phyloP scores from a whole-genome alignment of 345 rosid species.

The Acer saccharum region DNA sequence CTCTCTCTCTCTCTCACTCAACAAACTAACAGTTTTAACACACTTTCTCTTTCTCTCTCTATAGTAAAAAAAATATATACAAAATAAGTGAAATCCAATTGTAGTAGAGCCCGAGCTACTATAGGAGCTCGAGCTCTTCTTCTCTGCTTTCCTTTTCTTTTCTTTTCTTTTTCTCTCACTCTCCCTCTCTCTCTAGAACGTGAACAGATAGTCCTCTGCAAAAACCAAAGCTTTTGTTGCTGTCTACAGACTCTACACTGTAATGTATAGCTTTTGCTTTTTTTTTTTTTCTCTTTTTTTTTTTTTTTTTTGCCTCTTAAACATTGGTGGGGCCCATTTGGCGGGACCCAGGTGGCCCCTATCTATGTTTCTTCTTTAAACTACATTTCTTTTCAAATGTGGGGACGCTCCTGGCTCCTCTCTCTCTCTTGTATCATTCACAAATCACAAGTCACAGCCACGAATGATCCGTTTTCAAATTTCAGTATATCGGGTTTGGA shows the following conservation, averaged over 20 bases:
- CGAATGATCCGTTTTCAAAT: neutral
- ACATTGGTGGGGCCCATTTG: constrained; percentile 19
- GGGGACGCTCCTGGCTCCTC: constrained; percentile 18
- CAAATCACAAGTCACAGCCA: neutral
- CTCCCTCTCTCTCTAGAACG: neutral
- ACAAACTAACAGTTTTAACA: neutral
- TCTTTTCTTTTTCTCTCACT: neutral
- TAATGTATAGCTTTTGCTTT: constrained; percentile 35
- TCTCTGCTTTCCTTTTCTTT: neutral
- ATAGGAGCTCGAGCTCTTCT: constrained; percentile 24
- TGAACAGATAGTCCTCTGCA: constrained; percentile 32
- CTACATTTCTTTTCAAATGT: constrained; percentile 46
- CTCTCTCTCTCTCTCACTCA: neutral
- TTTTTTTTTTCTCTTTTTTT: constrained; percentile 7
- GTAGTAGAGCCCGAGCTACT: constrained; percentile 22
- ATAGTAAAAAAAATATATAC: no score
- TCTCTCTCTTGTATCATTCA: neutral
- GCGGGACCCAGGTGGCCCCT: constrained; percentile 47
- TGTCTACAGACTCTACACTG: neutral
- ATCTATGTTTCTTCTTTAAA: constrained; percentile 50
- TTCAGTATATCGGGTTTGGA: constrained; percentile 13
- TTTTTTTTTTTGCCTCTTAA: neutral
- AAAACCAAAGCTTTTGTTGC: constrained; percentile 25
- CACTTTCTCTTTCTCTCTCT: neutral
- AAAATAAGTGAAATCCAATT: neutral